phyloP scores from a whole-genome alignment of 2,329 filamentous ascomycete species.

The Pseudogymnoascus sp. region DNA sequence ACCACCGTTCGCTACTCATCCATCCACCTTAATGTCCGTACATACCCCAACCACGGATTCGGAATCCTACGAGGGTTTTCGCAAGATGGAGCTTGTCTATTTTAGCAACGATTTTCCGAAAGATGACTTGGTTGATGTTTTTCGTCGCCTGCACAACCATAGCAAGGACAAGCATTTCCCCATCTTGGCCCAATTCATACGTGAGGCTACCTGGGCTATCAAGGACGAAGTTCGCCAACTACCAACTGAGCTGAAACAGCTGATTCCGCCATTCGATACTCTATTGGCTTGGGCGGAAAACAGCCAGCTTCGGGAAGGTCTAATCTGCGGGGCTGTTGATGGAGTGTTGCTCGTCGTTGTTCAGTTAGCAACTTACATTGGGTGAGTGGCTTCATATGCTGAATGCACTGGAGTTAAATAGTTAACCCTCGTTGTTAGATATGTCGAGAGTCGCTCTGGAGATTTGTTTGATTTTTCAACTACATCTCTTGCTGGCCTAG shows the following conservation, averaged over 20 bases:
- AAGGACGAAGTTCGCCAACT: constrained; percentile 4
- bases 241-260: not conserved
- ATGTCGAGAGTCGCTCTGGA: not conserved
- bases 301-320: not conserved
- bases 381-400: not conserved
- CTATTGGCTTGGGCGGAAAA: not conserved
- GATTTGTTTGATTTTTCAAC: constrained; percentile 7
- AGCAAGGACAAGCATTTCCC: not conserved
- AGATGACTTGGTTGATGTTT: not conserved
- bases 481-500: not conserved
- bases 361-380: not conserved
- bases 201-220: not conserved
- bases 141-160: not conserved
- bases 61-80: not conserved
- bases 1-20: not conserved
- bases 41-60: not conserved
- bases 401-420: not conserved
- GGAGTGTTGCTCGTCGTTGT: not conserved
- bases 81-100: not conserved
- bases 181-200: not conserved
- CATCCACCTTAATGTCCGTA: not conserved
- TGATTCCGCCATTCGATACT: not conserved
- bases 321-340: not conserved
- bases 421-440: not conserved
- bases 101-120: not conserved